Percentiles rank a stretch among this genome's conserved stretches.
phyloP scores from a whole-genome alignment of 2,329 filamentous ascomycete species.

The Setomelanomma holmii region DNA sequence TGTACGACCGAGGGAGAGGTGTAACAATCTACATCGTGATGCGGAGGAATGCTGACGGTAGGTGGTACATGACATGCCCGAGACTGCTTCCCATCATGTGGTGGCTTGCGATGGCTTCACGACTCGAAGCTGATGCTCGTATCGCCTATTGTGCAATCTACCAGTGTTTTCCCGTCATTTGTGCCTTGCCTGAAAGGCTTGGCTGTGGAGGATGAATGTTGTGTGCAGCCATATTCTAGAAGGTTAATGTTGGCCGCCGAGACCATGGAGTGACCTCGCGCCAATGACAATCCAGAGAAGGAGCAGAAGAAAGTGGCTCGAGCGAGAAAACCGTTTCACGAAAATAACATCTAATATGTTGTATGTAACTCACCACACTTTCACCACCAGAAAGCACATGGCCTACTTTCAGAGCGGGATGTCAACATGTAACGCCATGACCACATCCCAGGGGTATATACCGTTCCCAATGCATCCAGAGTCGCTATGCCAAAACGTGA shows the following conservation, averaged over 20 bases:
- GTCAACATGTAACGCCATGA: slow-evolving; percentile 16
- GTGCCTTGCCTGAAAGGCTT: slow-evolving; percentile 2
- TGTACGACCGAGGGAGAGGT: background rate
- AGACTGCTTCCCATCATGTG: background rate
- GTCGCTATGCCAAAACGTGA: slow-evolving; percentile 7
- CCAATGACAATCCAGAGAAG: background rate
- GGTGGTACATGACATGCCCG: background rate
- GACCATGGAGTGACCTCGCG: background rate
- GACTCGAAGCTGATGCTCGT: slow-evolving; percentile 4
- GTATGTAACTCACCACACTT: background rate
- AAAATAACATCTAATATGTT: background rate
- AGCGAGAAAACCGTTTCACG: background rate
- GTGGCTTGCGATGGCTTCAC: background rate
- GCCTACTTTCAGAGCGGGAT: background rate
- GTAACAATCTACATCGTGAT: background rate
- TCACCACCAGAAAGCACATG: background rate
- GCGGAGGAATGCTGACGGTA: slow-evolving; percentile 1
- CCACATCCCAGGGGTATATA: slow-evolving; percentile 21
- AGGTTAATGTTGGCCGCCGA: background rate
- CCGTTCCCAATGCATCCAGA: slow-evolving; percentile 20
- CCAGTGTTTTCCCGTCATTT: background rate
- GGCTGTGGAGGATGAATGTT: background rate
- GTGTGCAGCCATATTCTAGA: background rate
- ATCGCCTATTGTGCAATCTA: slow-evolving; percentile 4
- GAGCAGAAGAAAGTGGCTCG: background rate